Evolutionary conservation across 768 basidiomycete species (phyloP).

Genomic region (Cystobasidium onofrii): DNA sequence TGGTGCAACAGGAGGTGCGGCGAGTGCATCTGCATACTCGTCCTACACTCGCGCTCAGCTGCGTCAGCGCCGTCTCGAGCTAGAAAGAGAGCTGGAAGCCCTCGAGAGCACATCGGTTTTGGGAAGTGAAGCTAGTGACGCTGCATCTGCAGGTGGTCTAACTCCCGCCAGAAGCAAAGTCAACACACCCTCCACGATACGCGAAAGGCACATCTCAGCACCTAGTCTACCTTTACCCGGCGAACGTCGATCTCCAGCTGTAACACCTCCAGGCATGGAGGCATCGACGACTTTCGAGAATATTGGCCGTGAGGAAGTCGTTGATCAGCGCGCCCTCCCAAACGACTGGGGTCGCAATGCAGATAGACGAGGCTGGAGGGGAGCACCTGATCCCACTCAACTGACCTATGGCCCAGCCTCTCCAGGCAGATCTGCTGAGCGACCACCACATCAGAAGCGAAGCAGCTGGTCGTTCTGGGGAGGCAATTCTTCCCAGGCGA

Average conservation of each 20-base stretch:
- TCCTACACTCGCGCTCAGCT: conserved; percentile 23
- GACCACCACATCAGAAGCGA: not conserved
- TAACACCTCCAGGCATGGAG: conserved; percentile 2
- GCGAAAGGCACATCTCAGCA: conserved; percentile 20
- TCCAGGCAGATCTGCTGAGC: not conserved
- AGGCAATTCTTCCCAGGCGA: not conserved
- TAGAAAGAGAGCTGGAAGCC: conserved; percentile 19
- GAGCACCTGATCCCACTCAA: conserved; percentile 3
- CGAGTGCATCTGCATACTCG: conserved; percentile 14
- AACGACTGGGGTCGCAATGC: conserved; percentile 17
- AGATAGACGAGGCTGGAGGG: conserved; percentile 7
- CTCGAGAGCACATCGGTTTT: not conserved
- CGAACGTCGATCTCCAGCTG: not conserved
- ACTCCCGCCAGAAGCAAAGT: not conserved
- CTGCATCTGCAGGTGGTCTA: not conserved
- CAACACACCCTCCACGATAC: not conserved
- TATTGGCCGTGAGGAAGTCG: conserved; percentile 5
- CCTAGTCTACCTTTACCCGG: not conserved
- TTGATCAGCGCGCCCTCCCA: conserved; percentile 1
- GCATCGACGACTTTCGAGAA: conserved; percentile 7
- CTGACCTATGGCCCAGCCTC: not conserved
- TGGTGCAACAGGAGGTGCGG: not conserved
- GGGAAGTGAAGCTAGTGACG: not conserved
- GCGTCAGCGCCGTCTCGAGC: conserved; percentile 23
- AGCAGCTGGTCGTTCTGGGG: conserved; percentile 13